phyloP scores from a whole-genome alignment of 2,329 filamentous ascomycete species.

The Pseudogymnoascus sp. region DNA sequence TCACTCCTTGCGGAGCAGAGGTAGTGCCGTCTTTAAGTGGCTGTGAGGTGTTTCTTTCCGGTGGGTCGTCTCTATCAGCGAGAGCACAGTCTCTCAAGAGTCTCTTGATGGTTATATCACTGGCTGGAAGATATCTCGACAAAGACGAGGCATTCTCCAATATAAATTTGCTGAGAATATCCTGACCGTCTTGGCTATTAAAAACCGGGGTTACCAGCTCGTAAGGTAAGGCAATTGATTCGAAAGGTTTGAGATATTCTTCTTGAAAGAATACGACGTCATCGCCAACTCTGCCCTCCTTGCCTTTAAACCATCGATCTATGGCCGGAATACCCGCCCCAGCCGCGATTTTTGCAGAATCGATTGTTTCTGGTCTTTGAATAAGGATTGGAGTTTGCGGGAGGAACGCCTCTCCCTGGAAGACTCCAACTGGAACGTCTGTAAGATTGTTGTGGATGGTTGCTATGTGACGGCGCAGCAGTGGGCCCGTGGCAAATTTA shows the following conservation, averaged over 20 bases:
- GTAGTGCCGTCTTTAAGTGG: not conserved
- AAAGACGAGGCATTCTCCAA: slow-evolving; percentile 1
- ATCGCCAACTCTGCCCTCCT: not conserved
- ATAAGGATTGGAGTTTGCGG: slow-evolving; percentile 45
- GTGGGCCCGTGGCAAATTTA: not conserved
- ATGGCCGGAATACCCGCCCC: slow-evolving; percentile 43
- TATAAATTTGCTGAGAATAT: not conserved
- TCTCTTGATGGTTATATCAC: slow-evolving; percentile 19
- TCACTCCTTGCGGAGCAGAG: not conserved
- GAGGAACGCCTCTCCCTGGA: slow-evolving; percentile 44
- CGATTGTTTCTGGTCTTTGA: slow-evolving; percentile 19
- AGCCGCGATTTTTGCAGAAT: slow-evolving; percentile 16
- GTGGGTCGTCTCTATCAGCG: not conserved
- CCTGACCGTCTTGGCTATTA: not conserved
- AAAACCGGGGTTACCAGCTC: slow-evolving; percentile 37
- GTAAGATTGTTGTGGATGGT: slow-evolving; percentile 12
- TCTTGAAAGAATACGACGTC: slow-evolving; percentile 13
- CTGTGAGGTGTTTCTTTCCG: not conserved
- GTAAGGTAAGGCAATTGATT: slow-evolving; percentile 44
- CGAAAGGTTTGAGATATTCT: slow-evolving; percentile 32
- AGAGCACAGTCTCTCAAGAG: not conserved
- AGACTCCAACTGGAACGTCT: slow-evolving; percentile 32
- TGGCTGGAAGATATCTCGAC: slow-evolving; percentile 6
- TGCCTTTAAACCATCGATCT: slow-evolving; percentile 47
- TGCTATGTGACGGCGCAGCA: not conserved